A percentile compares a stretch with the other conserved stretches of the same genome.
These are phyloP conservation scores for Venturia nashicola DNA, from an alignment of 2,329 filamentous ascomycete genomes.

Conservation along the genomic window DNA sequence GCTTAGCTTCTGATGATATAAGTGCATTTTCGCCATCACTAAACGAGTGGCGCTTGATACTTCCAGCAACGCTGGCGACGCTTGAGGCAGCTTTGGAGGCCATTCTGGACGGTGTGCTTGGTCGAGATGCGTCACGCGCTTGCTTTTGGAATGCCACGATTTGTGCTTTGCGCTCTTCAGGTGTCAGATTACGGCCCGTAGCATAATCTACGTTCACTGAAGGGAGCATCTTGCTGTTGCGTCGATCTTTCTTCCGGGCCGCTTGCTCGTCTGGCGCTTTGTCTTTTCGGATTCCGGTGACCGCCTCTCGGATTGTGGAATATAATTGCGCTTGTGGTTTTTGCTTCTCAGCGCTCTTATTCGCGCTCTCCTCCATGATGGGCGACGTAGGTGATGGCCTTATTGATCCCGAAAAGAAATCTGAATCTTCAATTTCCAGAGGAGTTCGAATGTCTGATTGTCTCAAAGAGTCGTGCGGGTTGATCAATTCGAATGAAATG, in stretches of 20 bases:
- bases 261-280: not conserved
- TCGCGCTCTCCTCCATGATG: not conserved
- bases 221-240: not conserved
- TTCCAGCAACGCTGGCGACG: not conserved
- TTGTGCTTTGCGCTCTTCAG: not conserved
- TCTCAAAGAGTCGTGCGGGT: conserved; percentile 7
- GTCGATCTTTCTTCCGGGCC: not conserved
- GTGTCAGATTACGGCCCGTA: not conserved
- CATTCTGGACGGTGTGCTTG: not conserved
- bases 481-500: conserved; percentile 7
- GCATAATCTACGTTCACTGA: not conserved
- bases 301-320: not conserved
- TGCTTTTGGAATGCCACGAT: not conserved
- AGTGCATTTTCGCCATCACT: not conserved
- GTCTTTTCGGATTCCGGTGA: not conserved
- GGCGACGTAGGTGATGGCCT: not conserved
- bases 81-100: not conserved
- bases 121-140: not conserved
- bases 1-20: not conserved
- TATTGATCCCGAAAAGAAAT: not conserved
- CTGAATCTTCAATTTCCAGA: conserved; percentile 1
- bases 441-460: conserved; percentile 2
- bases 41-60: not conserved
- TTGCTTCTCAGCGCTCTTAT: not conserved
- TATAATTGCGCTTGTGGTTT: not conserved